Evolutionary conservation across 148 eudicot species (phyloP).

Genomic region (Dysphania ambrosioides): DNA sequence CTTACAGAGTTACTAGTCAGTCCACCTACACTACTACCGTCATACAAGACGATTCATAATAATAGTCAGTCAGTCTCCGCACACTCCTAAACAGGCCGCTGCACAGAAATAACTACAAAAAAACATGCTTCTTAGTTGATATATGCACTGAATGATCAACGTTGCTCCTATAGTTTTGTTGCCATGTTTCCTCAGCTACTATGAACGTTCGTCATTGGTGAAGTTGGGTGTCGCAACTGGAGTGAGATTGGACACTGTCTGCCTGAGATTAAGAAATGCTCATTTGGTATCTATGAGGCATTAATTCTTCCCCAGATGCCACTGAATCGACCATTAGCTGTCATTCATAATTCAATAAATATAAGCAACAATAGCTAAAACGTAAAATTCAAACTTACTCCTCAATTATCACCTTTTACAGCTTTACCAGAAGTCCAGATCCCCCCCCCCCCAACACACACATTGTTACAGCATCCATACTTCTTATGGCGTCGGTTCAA

Average conservation of each 20-base stretch:
- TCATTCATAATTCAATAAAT: constrained; percentile 2
- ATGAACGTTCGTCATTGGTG: neutral
- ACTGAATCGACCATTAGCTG: constrained; percentile 42
- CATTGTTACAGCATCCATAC: too few species aligned
- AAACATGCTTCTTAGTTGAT: neutral
- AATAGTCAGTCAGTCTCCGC: too few species aligned
- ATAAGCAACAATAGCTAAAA: neutral
- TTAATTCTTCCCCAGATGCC: constrained; percentile 37
- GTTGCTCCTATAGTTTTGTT: neutral
- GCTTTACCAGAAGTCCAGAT: too few species aligned
- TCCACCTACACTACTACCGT: too few species aligned
- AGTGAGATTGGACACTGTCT: constrained; percentile 11
- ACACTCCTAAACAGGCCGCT: neutral
- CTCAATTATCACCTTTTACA: too few species aligned
- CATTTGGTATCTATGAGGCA: constrained; percentile 40
- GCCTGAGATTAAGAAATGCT: constrained; percentile 17
- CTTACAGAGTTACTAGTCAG: neutral
- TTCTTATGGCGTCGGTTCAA: too few species aligned
- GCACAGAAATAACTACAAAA: neutral
- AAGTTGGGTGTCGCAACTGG: constrained; percentile 10
- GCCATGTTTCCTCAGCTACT: neutral
- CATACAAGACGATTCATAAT: neutral
- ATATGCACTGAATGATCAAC: neutral
- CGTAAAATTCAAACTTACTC: too few species aligned
- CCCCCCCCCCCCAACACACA: too few species aligned